Base-by-base conservation (phyloP, 2,329 filamentous ascomycete species). In the Elsinoe australis region DNA sequence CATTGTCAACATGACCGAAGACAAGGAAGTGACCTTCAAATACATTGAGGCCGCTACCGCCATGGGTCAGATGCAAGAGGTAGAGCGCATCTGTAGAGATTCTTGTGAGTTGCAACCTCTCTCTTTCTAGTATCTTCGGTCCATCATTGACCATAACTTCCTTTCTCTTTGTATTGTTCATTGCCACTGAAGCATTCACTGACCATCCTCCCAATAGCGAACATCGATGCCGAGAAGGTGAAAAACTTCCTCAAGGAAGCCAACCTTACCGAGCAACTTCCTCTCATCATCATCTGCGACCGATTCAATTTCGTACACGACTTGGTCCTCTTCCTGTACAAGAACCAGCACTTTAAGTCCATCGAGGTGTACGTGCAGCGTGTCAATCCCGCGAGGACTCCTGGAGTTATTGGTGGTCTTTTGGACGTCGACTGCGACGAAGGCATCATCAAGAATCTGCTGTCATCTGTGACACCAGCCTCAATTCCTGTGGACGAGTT, bases 231-330 rank as follows among this genome's bases (percentile, higher is more conserved):
- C 0, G 88, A 95, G 68, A 94, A 95, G 74, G 87, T 95, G 50
- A 95, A 95, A 76, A 98, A 98, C 73, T 98, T 96, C 79, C 73
- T 98, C 53, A 98, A 98, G 72, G 94, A 98, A 66, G 90, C 92
- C 48, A 85, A 83, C 56, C 74, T 98, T 35, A 82, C 83, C 1
- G 92, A 98, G 67, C 90, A 95, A 70, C 76, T 98, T 34, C 92
- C 92, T 34, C 74, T 98, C 48, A 98, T 98, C 69, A 95, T 96
- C 58, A 88, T 98, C 51, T 98, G 94, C 70, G 92, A 98, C 64
- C 87, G 90, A n/a, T 95, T 94, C 78, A 94, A 96, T 72, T 95
- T 98, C 62, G 87, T 96, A 33, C 92, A 98, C 62, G 92, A 98
- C 61, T 70, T 98, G 61, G 87, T 98, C 35, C 78, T 98, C 17